Base-by-base conservation (phyloP, 2,329 filamentous ascomycete genomes). In the Colletotrichum sp. region DNA sequence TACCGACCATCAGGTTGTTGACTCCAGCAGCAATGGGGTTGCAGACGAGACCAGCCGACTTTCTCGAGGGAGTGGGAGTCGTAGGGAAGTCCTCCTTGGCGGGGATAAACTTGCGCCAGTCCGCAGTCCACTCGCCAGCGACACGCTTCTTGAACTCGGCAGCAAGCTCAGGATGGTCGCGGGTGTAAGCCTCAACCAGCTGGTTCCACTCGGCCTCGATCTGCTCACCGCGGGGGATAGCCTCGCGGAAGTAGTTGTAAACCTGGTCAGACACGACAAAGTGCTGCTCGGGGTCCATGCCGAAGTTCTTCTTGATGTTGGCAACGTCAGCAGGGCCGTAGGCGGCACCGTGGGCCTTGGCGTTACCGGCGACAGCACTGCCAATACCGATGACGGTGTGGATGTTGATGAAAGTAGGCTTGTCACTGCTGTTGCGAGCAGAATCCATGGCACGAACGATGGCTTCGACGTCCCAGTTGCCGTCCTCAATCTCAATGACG, bases 391-490 rank as follows among this genome's bases (percentile, higher is more conserved):
- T 92, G n/a, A 90, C 82, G 1, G 90, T 92, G 25, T 85, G 86
- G 9, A 91, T 83, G 77, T 92, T 92, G 83, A 92, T 88, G 77
- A 92, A 91, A 0, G 87, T 89, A 1, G 90, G 91, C 79, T 90
- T 90, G 3, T 87, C 84, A 19, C 48, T 68, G 8, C 83, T 85
- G 4, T 80, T 78, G 65, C 86, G 85, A 9, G 88, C 88, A 27
- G 84, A 81, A 57, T 87, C 81, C 32, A 91, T 81, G 3, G 89
- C 89, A 13, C 80, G 68, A 8, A 90, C 87, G 13, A 90, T 83
- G 0, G 73, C 69, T 66, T 84, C 81, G 4, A 92, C 85, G 61
- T 91, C 87, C 74, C 86, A 89, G 79, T 85, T 87, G 8, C 90
- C 90, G 77, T 91, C 88, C 9, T 85, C 79, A 2, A 92, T 82